Evolutionary conservation across 2,329 filamentous ascomycete genomes (phyloP), one percentile per base, ranked within the genome.

Genomic region (Ascochyta fabae): DNA sequence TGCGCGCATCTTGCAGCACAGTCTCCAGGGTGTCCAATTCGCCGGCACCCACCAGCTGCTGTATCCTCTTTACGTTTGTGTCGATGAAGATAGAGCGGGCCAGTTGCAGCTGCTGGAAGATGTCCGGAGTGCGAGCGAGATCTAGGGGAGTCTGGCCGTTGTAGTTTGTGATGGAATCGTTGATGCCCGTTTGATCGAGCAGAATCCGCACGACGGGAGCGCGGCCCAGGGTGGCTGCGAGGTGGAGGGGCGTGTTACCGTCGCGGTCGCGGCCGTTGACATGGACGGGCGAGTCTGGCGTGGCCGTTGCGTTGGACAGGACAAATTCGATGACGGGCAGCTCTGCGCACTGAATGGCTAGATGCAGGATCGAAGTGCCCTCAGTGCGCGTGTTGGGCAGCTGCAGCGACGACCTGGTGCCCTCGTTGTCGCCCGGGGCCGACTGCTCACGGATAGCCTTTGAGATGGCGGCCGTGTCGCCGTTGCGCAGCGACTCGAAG

Each of bases 301-400:
- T 66, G 3, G 73, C 60, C 4, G 73, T 76, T 16, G 78, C 81
- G 48, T 83, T 82, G 1, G 92, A 93, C 39, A 99, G 79, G n/a
- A 98, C 89, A 69, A 94, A 97, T 74, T 99, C 93, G 49, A 99
- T 90, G 26, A 99, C 92, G 19, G 91, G 88, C 44, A 89, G 84
- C 74, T 98, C 95, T 45, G 95, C 94, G 77, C 94, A 98, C 77
- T 99, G 95, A 40, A 98, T 92, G 24, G 95, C 93, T 36, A 99
- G 82, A 75, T 99, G 94, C 34, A 99, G 82, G 38, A 98, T 89
- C 2, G 91, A 95, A 0, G 93, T 97, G 51, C 96, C 93, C 56
- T 93, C 89, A 26, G 92, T 67, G 75, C 66, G 65, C 13, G 66
- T 53, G 46, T 46, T 67, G 59, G 79, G 75, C 64, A 84, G 64